These are phyloP conservation scores for Exophiala aquamarina DNA, from an alignment of 2,329 filamentous ascomycete genomes.

Conservation along the genomic window DNA sequence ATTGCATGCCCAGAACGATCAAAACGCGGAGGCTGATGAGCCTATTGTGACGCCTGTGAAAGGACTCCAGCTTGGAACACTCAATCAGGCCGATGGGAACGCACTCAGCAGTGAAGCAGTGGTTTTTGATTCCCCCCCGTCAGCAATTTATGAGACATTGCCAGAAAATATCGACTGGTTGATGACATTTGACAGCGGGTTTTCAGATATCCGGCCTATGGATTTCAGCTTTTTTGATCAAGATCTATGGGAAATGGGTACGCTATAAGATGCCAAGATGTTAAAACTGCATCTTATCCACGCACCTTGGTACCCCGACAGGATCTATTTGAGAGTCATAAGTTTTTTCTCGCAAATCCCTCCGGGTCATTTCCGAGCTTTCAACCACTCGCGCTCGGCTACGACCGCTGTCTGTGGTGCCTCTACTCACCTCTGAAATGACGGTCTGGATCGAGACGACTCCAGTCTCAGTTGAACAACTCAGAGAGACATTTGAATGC, in stretches of 20 bases:
- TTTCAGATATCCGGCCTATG: constrained; percentile 1
- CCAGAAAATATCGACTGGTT: constrained; percentile 1
- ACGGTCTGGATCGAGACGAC: too few relatives aligned
- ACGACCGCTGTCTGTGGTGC: too few relatives aligned
- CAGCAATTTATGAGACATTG: background rate
- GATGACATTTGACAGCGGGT: background rate
- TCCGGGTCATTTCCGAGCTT: too few relatives aligned
- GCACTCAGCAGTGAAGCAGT: background rate
- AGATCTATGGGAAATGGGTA: constrained; percentile 1
- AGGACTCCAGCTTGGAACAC: too few relatives aligned
- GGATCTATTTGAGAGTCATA: background rate
- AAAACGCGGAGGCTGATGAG: too few relatives aligned
- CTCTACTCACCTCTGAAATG: too few relatives aligned
- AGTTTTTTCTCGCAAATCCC: too few relatives aligned
- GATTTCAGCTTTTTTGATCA: constrained; percentile 1
- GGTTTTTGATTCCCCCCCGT: background rate
- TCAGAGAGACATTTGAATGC: too few relatives aligned
- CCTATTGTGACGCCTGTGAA: too few relatives aligned
- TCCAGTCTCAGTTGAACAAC: too few relatives aligned
- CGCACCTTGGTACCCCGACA: background rate
- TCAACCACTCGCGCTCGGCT: too few relatives aligned
- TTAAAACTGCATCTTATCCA: background rate
- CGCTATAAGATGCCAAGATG: background rate
- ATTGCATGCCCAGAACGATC: too few relatives aligned
- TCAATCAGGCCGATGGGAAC: background rate